Percentiles rank a stretch among this genome's conserved stretches.
phyloP scores from a whole-genome alignment of 108 stramenopile species.

The Chaetoceros tenuissimus region DNA sequence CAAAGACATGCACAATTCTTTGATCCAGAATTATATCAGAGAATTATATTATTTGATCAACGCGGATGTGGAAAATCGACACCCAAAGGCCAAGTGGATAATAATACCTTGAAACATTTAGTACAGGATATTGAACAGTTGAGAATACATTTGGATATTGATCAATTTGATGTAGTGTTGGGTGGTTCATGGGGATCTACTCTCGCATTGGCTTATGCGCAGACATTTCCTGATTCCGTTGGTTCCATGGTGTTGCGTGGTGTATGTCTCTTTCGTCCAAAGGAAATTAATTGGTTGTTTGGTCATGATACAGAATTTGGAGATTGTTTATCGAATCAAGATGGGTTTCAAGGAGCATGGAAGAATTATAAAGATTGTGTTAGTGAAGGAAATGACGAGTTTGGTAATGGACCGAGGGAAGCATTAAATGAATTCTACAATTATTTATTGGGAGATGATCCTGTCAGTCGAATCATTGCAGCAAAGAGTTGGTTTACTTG shows the following conservation, averaged over 20 bases:
- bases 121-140: conserved; percentile 74
- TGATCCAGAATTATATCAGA: conserved; percentile 52
- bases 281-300: conserved; percentile 80
- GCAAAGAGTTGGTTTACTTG: conserved; percentile 51
- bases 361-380: conserved; percentile 1
- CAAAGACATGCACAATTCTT: conserved; percentile 72
- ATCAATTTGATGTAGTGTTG: conserved; percentile 67
- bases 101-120: conserved; percentile 39
- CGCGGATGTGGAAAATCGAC: conserved; percentile 64
- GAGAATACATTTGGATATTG: conserved; percentile 31
- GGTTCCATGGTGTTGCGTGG: conserved; percentile 67
- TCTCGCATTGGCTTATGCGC: conserved; percentile 76
- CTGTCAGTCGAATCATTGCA: conserved; percentile 20
- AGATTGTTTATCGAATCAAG: neutral
- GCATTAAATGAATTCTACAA: conserved; percentile 48
- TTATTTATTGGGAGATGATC: conserved; percentile 32
- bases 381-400: conserved; percentile 1
- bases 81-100: conserved; percentile 30
- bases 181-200: conserved; percentile 90
- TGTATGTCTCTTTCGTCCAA: conserved; percentile 55
- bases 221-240: conserved; percentile 42
- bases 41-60: conserved; percentile 76
- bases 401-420: conserved; percentile 10
- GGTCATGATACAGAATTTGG: conserved; percentile 14
- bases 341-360: neutral